Conservation (phyloP, 2,329 filamentous ascomycete genomes). For the Colletotrichum sp. region DNA sequence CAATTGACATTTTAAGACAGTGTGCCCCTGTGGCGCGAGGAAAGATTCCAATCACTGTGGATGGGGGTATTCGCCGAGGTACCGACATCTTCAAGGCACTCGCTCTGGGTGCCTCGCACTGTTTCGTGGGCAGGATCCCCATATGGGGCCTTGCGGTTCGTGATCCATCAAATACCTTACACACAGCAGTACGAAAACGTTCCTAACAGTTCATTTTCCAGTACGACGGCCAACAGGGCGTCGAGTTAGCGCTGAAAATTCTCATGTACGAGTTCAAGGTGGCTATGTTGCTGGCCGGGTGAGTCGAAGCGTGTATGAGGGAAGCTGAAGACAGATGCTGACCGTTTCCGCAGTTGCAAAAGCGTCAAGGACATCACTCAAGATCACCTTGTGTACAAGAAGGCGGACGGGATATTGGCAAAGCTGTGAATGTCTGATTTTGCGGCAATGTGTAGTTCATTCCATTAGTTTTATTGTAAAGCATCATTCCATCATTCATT, state of each 20-base stretch:
- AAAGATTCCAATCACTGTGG: conserved; percentile 57
- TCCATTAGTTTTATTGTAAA: background rate
- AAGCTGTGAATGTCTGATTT: conserved; percentile 2
- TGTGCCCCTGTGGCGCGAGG: conserved; percentile 23
- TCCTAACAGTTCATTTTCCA: background rate
- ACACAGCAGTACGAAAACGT: background rate
- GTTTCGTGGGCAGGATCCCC: conserved; percentile 5
- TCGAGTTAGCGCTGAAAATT: conserved; percentile 49
- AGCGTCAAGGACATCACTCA: conserved; percentile 18
- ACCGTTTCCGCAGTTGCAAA: conserved; percentile 19
- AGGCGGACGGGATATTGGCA: conserved; percentile 12
- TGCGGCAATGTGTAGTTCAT: background rate
- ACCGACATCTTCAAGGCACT: conserved; percentile 61
- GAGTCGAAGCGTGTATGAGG: background rate
- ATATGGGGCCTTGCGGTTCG: conserved; percentile 10
- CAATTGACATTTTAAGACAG: conserved; percentile 54
- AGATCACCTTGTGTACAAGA: conserved; percentile 13
- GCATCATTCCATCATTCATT: background rate
- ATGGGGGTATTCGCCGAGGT: conserved; percentile 58
- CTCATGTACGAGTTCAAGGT: conserved; percentile 38
- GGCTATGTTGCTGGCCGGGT: conserved; percentile 28
- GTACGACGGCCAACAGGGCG: conserved; percentile 33
- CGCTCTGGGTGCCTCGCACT: conserved; percentile 47
- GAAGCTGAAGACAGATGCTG: background rate
- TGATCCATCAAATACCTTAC: background rate